Conservation (phyloP, 768 basidiomycete species). For the Tylopilus plumbeoviolaceoides region DNA sequence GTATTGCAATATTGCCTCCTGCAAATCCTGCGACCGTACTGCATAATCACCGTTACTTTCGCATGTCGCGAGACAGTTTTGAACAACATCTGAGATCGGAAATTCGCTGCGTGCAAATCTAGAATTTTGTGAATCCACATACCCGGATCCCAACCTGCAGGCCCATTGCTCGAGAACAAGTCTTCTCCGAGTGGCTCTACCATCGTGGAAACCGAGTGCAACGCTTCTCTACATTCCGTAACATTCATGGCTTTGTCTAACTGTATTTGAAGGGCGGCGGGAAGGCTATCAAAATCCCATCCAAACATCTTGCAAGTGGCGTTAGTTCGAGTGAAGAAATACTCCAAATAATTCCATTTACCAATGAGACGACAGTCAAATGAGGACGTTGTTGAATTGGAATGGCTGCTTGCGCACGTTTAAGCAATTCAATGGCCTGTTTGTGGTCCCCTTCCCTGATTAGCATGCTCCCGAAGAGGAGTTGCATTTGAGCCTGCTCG, state of each 20-base stretch:
- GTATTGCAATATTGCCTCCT: neutral
- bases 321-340: neutral
- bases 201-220: neutral
- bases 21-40: neutral
- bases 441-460: neutral
- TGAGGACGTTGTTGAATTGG: neutral
- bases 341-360: neutral
- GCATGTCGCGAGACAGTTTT: too few relatives aligned
- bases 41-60: too few relatives aligned
- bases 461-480: neutral
- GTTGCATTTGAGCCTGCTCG: neutral
- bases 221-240: neutral
- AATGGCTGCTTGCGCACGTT: neutral
- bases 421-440: neutral
- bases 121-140: neutral
- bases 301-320: slow-evolving; percentile 5
- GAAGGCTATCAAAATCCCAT: slow-evolving; percentile 13
- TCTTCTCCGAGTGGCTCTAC: neutral
- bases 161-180: neutral
- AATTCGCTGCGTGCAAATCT: neutral
- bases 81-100: too few relatives aligned
- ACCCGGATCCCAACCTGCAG: neutral
- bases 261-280: neutral
- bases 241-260: neutral
- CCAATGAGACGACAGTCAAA: neutral